A percentile compares a stretch with the other conserved stretches of the same genome.
These are phyloP conservation scores for Erigeron canadensis DNA, from an alignment of 129 eudicot genomes.

Conservation along the genomic window DNA sequence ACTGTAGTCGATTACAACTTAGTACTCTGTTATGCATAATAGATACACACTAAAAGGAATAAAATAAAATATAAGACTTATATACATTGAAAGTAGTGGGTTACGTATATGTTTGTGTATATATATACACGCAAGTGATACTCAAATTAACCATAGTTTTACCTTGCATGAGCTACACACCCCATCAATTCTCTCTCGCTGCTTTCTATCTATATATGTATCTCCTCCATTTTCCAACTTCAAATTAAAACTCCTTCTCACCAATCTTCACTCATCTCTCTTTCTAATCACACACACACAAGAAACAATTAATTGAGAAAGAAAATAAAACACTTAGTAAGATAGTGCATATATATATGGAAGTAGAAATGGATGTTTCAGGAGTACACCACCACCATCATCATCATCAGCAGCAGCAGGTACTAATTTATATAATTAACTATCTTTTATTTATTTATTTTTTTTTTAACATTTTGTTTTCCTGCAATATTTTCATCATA, in stretches of 20 bases:
- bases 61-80: no score
- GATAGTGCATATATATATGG: constrained; percentile 20
- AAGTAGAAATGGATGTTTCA: constrained; percentile 52
- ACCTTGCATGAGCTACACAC: constrained; percentile 33
- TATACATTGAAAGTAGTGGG: no score
- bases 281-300: constrained; percentile 9
- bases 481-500: not conserved
- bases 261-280: constrained; percentile 5
- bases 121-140: constrained; percentile 32
- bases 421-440: no score
- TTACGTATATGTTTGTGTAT: constrained; percentile 25
- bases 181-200: constrained; percentile 36
- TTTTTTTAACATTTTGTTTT: no score
- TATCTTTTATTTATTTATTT: not conserved
- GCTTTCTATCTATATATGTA: no score
- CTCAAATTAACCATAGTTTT: constrained; percentile 26
- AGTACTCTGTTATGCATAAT: not conserved
- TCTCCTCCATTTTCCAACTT: constrained; percentile 14
- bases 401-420: constrained; percentile 58
- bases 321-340: constrained; percentile 3
- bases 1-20: not conserved
- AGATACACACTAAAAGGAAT: not conserved
- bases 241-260: constrained; percentile 26
- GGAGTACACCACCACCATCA: constrained; percentile 49
- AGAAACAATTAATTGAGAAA: not conserved